A percentile compares a stretch with the other conserved stretches of the same genome.
phyloP scores from a whole-genome alignment of 495 filamentous ascomycete genomes.

The Ascobolus immersus region DNA sequence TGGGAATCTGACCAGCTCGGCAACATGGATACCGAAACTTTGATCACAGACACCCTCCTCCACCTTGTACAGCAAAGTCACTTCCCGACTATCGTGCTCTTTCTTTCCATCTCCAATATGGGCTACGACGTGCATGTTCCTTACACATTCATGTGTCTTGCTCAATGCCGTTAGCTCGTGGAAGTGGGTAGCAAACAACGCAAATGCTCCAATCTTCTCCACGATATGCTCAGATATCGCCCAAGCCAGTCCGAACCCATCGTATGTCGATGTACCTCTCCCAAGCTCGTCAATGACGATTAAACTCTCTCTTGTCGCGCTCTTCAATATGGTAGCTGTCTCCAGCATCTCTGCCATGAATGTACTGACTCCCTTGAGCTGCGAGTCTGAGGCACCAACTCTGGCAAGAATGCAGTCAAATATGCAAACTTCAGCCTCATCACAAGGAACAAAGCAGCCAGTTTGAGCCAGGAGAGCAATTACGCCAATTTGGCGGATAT shows the following conservation, averaged over 20 bases:
- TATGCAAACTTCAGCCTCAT: constrained; percentile 73
- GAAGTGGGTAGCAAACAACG: constrained; percentile 94
- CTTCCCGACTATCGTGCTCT: constrained; percentile 39
- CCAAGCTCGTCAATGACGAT: constrained; percentile 99
- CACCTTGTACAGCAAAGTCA: constrained; percentile 89
- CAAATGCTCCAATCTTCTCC: constrained; percentile 75
- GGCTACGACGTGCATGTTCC: constrained; percentile 86
- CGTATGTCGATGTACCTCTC: constrained; percentile 90
- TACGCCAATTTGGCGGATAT: constrained; percentile 92
- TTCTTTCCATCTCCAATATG: constrained; percentile 34
- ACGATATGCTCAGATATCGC: constrained; percentile 96
- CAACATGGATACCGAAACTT: constrained; percentile 93
- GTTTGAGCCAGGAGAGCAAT: constrained; percentile 95
- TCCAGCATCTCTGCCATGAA: constrained; percentile 99
- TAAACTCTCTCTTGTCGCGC: constrained; percentile 71
- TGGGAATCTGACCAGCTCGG: constrained; percentile 92
- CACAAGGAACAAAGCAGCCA: constrained; percentile 86
- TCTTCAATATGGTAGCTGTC: constrained; percentile 94
- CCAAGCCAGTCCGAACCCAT: constrained; percentile 95
- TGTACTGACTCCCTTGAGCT: constrained; percentile 92
- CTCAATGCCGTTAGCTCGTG: constrained; percentile 84
- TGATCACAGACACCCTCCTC: constrained; percentile 84
- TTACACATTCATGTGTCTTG: constrained; percentile 60
- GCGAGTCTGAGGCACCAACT: constrained; percentile 82
- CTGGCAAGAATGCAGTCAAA: constrained; percentile 96